These are phyloP conservation scores for Sphaerulina musiva DNA, from an alignment of 2,329 filamentous ascomycete genomes.

Conservation along the genomic window DNA sequence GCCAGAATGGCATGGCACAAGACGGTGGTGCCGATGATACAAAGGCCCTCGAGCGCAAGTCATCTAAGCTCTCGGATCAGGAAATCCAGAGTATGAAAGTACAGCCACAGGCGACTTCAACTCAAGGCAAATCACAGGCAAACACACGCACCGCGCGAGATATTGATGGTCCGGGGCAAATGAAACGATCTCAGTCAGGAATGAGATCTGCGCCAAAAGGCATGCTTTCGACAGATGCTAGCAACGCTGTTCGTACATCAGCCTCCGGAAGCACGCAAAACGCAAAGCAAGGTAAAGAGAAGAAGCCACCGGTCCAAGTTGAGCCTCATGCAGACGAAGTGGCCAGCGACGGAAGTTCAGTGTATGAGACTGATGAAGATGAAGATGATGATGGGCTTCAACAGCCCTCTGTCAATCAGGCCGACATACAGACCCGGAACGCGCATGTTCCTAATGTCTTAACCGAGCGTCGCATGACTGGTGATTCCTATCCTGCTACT, in stretches of 20 bases:
- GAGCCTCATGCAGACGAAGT: not conserved
- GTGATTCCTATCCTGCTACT: constrained; percentile 18
- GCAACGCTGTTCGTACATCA: constrained; percentile 10
- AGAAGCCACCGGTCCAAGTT: not conserved
- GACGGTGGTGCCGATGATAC: constrained; percentile 1
- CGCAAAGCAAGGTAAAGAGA: not conserved
- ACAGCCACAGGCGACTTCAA: not conserved
- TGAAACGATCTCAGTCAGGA: not conserved
- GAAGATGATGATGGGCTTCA: not conserved
- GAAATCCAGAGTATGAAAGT: not conserved
- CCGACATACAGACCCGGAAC: not conserved
- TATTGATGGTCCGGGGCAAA: not conserved
- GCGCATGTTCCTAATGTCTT: not conserved
- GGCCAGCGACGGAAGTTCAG: not conserved
- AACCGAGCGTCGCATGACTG: constrained; percentile 2
- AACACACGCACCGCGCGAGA: not conserved
- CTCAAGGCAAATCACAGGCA: not conserved
- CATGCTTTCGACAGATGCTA: constrained; percentile 12
- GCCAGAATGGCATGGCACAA: constrained; percentile 1
- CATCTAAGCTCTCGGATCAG: not conserved
- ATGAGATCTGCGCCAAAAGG: not conserved
- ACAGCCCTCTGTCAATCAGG: not conserved
- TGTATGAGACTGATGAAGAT: not conserved
- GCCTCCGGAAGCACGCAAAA: not conserved
- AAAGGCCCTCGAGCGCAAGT: not conserved